Evolutionary conservation across 2,329 filamentous ascomycete genomes (phyloP).

Genomic region (Bertia moriformis): DNA sequence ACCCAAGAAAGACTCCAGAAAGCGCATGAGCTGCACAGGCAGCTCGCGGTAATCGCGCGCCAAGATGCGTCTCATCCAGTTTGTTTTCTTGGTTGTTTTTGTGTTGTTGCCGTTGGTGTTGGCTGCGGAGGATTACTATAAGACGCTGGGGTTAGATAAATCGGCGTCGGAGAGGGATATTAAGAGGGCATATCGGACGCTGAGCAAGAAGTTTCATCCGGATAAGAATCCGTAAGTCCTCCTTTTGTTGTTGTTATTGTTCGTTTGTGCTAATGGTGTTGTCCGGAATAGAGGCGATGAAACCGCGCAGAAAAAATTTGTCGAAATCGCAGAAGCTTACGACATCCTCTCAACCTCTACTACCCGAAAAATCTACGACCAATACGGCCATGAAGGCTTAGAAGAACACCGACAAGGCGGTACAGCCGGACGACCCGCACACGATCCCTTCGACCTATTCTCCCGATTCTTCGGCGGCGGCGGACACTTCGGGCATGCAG

Average conservation of each 20-base stretch:
- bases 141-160: slow-evolving; percentile 43
- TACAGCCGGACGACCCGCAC: slow-evolving; percentile 19
- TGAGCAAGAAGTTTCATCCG: slow-evolving; percentile 53
- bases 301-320: slow-evolving; percentile 43
- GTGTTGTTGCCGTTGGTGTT: neutral
- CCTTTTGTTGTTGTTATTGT: neutral
- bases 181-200: slow-evolving; percentile 47
- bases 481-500: slow-evolving; percentile 40
- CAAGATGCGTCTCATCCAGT: neutral
- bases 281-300: slow-evolving; percentile 31
- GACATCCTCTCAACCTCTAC: slow-evolving; percentile 42
- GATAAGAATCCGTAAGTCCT: slow-evolving; percentile 48
- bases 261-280: neutral
- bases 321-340: slow-evolving; percentile 51
- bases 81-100: too few species aligned
- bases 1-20: too few species aligned
- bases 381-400: slow-evolving; percentile 50
- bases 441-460: slow-evolving; percentile 54
- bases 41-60: too few species aligned
- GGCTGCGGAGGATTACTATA: slow-evolving; percentile 1
- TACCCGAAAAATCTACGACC: slow-evolving; percentile 48
- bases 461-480: slow-evolving; percentile 54
- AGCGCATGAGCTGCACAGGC: too few species aligned
- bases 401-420: slow-evolving; percentile 45
- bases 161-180: slow-evolving; percentile 47